phyloP scores from a whole-genome alignment of 768 basidiomycete genomes.

The Mycena venus region DNA sequence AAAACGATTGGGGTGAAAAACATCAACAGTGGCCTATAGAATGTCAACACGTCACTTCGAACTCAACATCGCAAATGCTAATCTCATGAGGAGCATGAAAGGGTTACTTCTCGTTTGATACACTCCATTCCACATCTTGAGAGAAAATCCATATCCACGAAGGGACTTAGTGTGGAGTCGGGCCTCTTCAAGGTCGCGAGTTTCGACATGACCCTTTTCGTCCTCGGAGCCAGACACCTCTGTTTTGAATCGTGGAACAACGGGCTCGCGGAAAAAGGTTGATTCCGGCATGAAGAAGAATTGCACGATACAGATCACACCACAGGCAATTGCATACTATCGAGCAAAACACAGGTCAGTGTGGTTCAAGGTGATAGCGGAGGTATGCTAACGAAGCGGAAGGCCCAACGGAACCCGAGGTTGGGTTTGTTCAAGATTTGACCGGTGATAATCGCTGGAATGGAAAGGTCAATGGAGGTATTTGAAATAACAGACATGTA shows the following conservation, averaged over 20 bases:
- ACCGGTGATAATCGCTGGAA: slow-evolving; percentile 8
- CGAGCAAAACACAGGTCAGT: background rate
- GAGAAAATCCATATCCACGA: slow-evolving; percentile 7
- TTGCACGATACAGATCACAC: slow-evolving; percentile 19
- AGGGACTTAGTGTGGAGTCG: background rate
- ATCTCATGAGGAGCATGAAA: slow-evolving; percentile 19
- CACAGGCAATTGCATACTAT: slow-evolving; percentile 22
- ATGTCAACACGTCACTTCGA: too few relatives aligned
- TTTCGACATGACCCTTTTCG: slow-evolving; percentile 8
- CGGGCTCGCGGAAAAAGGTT: slow-evolving; percentile 17
- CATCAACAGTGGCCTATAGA: slow-evolving; percentile 10
- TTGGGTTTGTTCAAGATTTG: slow-evolving; percentile 18
- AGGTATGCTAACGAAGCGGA: slow-evolving; percentile 7
- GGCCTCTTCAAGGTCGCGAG: background rate
- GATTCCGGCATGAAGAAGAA: slow-evolving; percentile 25
- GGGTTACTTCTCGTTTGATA: slow-evolving; percentile 8
- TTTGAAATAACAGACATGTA: too few relatives aligned
- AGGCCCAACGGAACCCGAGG: slow-evolving; percentile 26
- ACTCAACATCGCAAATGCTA: background rate
- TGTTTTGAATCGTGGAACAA: background rate
- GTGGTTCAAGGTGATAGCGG: background rate
- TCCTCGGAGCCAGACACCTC: slow-evolving; percentile 1
- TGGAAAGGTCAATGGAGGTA: background rate
- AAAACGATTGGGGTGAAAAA: slow-evolving; percentile 26
- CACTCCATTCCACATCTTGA: slow-evolving; percentile 13